phyloP scores from a whole-genome alignment of 2,329 filamentous ascomycete genomes.

The Penicillium fuscoglaucum region DNA sequence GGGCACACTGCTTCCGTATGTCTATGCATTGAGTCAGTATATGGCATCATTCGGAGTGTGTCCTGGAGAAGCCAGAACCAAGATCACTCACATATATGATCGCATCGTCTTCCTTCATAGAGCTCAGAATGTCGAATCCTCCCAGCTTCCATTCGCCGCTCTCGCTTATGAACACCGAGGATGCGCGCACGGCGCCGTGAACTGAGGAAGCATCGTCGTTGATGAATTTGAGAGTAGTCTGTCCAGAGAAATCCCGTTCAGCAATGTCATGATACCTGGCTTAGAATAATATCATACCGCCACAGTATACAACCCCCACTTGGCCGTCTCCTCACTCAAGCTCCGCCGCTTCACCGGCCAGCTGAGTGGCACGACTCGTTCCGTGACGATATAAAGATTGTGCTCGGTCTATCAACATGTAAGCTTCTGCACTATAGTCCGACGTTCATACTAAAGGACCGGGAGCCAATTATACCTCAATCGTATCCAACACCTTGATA shows the following conservation, averaged over 20 bases:
- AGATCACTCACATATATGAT: slow-evolving; percentile 70
- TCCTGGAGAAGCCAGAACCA: not conserved
- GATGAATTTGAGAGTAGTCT: slow-evolving; percentile 93
- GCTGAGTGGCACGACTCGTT: slow-evolving; percentile 78
- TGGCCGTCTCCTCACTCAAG: slow-evolving; percentile 85
- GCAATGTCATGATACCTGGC: not conserved
- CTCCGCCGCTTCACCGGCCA: slow-evolving; percentile 91
- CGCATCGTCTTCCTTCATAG: slow-evolving; percentile 92
- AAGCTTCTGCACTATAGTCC: slow-evolving; percentile 3
- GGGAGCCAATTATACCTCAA: slow-evolving; percentile 64
- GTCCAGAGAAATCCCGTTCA: not conserved
- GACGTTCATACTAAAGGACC: not conserved
- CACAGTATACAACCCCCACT: slow-evolving; percentile 89
- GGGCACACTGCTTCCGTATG: slow-evolving; percentile 81
- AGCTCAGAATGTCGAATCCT: slow-evolving; percentile 91
- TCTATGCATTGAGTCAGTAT: slow-evolving; percentile 52
- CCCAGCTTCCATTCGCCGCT: slow-evolving; percentile 98
- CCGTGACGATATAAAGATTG: slow-evolving; percentile 94
- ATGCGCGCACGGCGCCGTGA: slow-evolving; percentile 80
- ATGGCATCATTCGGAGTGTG: not conserved
- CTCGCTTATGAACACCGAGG: slow-evolving; percentile 88
- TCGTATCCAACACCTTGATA: slow-evolving; percentile 88
- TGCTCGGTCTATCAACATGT: slow-evolving; percentile 70
- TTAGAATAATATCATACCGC: slow-evolving; percentile 57
- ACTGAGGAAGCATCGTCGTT: slow-evolving; percentile 91